These are phyloP conservation scores for Mikania micrantha DNA, from an alignment of 129 eudicot species.

Conservation along the genomic window DNA sequence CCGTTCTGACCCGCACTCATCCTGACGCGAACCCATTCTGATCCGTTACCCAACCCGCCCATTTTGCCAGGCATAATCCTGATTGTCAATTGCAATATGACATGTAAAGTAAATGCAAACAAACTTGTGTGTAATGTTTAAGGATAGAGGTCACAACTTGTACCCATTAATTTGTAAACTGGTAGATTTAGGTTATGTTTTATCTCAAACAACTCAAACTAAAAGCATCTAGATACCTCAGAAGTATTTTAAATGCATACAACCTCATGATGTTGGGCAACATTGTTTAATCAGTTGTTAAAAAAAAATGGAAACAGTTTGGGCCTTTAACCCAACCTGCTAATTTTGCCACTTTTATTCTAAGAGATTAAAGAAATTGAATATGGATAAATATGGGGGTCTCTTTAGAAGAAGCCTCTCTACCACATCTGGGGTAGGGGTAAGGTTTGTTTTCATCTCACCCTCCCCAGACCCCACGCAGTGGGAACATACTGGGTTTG, in stretches of 20 bases:
- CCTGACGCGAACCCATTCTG: no score
- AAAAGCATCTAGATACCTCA: background rate
- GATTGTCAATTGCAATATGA: conserved; percentile 7
- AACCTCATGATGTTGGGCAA: background rate
- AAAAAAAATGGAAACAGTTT: background rate
- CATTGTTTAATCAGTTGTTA: background rate
- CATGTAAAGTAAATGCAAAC: background rate
- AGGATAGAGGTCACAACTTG: background rate
- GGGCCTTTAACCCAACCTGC: background rate
- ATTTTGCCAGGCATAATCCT: no score
- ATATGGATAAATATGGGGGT: background rate
- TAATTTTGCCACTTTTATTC: background rate
- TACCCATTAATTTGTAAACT: background rate
- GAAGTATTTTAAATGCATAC: background rate
- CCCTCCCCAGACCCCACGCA: no score
- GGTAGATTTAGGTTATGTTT: background rate
- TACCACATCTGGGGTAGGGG: no score
- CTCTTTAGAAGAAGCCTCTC: no score
- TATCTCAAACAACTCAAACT: background rate
- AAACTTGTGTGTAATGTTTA: background rate
- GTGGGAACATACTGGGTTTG: no score
- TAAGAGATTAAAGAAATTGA: background rate
- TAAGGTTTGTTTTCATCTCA: no score
- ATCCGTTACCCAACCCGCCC: no score
- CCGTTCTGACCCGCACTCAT: no score